Base-by-base conservation (phyloP, 1,284 basidiomycete genomes). In the Ceratobasidium sp. region DNA sequence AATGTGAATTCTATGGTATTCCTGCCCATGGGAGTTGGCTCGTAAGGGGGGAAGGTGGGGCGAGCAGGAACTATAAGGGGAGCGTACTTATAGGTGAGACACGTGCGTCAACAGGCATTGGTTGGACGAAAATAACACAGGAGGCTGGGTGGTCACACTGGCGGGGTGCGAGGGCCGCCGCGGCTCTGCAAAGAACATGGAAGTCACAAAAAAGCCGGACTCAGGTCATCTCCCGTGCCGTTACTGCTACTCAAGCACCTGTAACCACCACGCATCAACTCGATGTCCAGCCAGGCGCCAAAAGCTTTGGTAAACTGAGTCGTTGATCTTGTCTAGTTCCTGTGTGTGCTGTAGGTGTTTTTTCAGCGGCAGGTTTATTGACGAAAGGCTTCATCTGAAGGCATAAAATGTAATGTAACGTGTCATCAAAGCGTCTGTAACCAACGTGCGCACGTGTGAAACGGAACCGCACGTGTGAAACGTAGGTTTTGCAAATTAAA, bases 121-220 rank as follows among this genome's bases (percentile, higher is more conserved):
- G 13, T 6, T 56, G 29, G 29, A 56, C 19, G 6, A 51, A 19
- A 51, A 6, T 41, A 37, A 41, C 41, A 37, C 24, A 61, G 59
- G 37, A 9, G 59, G n/a, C 59, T 61, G 37, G 59, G 59, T 43
- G 22, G 41, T 39, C 59, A 39, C 34, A 61, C 31, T n/a, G 29
- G 2, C 2, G 56, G 31, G 56, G n/a, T 22, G 22, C 31, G 16
- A 22, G 24, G 22, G 8, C 24, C 51, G 8, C 19, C 46, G 19
- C 7, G 46, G 7, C n/a, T 49, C n/a, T 9, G 16, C 7, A 19
- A 8, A 16, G 19, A n/a, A 49, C 46, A 49, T 49, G 46, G 46
- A 49, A 53, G 51, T 24, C 51, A 29, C 22, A 5, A 13, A 34
- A 56, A 56, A 56, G 29, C 31, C 54, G 54, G 9, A 29, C 39